Conservation (phyloP, 208 protist genomes). For the Novymonas esmeraldas region DNA sequence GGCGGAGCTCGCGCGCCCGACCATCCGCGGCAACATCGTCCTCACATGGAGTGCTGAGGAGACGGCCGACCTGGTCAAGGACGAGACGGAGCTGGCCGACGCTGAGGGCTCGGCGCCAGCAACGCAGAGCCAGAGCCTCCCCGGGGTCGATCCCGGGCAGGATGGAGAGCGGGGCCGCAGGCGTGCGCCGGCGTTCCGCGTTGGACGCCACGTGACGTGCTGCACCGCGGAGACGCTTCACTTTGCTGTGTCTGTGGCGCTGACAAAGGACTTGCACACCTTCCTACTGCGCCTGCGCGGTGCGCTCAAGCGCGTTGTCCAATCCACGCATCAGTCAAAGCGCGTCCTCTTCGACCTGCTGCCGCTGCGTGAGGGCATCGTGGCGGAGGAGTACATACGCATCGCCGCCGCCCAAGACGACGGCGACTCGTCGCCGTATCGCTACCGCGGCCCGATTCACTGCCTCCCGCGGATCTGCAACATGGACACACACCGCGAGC, state of each 20-base stretch:
- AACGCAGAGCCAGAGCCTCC: no score
- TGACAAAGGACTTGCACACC: slow-evolving; percentile 46
- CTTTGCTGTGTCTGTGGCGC: slow-evolving; percentile 58
- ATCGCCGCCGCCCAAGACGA: slow-evolving; percentile 10
- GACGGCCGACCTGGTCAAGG: slow-evolving; percentile 31
- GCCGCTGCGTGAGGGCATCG: slow-evolving; percentile 43
- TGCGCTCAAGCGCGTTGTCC: slow-evolving; percentile 51
- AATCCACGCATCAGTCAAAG: slow-evolving; percentile 34
- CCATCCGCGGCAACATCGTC: slow-evolving; percentile 38
- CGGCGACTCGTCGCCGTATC: slow-evolving; percentile 35
- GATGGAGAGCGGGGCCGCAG: background rate
- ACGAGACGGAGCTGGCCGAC: slow-evolving; percentile 22
- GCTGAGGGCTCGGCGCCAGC: no score
- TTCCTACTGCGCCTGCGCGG: slow-evolving; percentile 54
- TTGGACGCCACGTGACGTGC: slow-evolving; percentile 65
- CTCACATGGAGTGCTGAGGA: slow-evolving; percentile 37
- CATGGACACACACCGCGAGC: slow-evolving; percentile 58
- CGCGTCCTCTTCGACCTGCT: slow-evolving; percentile 49
- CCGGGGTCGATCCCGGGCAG: background rate
- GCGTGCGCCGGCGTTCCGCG: slow-evolving; percentile 15
- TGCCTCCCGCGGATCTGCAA: slow-evolving; percentile 79
- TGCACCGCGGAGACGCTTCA: slow-evolving; percentile 66
- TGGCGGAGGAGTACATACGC: slow-evolving; percentile 81
- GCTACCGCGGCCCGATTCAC: slow-evolving; percentile 71
- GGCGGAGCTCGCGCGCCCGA: slow-evolving; percentile 31